These are phyloP conservation scores for Astrocystis sublimbata DNA, from an alignment of 495 filamentous ascomycete genomes.

Conservation along the genomic window DNA sequence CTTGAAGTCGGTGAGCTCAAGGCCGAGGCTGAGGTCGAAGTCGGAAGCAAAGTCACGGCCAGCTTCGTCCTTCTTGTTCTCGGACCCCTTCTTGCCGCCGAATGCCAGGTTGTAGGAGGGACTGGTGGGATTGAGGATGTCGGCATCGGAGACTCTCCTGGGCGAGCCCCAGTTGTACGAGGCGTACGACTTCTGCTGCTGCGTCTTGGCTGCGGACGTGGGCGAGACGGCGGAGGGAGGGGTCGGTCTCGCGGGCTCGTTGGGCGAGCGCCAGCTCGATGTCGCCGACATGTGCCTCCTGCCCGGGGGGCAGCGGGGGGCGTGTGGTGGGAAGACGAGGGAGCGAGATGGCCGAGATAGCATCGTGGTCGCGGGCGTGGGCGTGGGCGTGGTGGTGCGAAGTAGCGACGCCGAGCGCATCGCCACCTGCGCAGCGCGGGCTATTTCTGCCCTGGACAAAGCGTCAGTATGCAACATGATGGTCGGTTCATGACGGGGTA, in stretches of 20 bases:
- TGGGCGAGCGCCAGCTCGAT: not conserved
- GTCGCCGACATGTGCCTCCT: constrained; percentile 2
- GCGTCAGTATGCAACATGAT: not conserved
- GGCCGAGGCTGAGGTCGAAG: constrained; percentile 22
- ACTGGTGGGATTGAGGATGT: constrained; percentile 24
- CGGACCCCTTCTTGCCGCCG: not conserved
- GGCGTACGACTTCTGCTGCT: constrained; percentile 16
- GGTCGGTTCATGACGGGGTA: too few species aligned
- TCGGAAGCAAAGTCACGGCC: constrained; percentile 15
- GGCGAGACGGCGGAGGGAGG: not conserved
- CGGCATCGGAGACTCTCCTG: not conserved
- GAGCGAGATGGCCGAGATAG: constrained; percentile 19
- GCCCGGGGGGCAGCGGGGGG: not conserved
- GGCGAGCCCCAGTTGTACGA: not conserved
- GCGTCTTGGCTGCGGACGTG: constrained; percentile 3
- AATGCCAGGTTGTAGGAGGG: not conserved
- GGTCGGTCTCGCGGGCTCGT: not conserved
- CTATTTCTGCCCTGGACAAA: constrained; percentile 27
- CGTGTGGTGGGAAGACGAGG: not conserved
- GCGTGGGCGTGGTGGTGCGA: constrained; percentile 17
- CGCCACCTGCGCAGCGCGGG: constrained; percentile 24
- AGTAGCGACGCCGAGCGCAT: constrained; percentile 25
- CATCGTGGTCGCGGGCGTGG: too few species aligned
- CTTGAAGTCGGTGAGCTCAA: constrained; percentile 27
- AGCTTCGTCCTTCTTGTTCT: constrained; percentile 13